Percentiles rank a stretch among this genome's conserved stretches.
Evolutionary conservation across 208 protist genomes (phyloP).

Genomic region (Leishmania gerbilli): DNA sequence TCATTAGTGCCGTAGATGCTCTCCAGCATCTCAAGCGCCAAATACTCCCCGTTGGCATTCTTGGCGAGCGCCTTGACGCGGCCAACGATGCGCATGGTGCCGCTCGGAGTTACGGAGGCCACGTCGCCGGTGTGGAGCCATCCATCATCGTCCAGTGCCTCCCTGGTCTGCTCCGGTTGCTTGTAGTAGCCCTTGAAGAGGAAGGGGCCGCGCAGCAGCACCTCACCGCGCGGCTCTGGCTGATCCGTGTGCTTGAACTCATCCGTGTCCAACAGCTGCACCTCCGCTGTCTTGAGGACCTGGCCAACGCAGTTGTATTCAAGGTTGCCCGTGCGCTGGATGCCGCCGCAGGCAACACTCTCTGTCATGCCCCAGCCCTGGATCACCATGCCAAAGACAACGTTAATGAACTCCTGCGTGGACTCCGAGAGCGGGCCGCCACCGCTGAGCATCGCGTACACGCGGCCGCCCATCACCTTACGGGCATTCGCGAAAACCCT

Average conservation of each 20-base stretch:
- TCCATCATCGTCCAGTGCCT: constrained; percentile 74
- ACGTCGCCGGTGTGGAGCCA: constrained; percentile 93
- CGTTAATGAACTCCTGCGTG: constrained; percentile 87
- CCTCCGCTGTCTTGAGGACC: constrained; percentile 68
- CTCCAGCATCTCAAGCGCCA: constrained; percentile 87
- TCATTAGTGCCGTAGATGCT: constrained; percentile 67
- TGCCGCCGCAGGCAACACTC: constrained; percentile 61
- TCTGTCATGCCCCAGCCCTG: constrained; percentile 92
- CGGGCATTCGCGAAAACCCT: constrained; percentile 66
- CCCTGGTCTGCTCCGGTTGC: constrained; percentile 79
- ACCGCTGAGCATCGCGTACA: constrained; percentile 76
- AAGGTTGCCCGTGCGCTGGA: constrained; percentile 69
- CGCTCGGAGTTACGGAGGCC: constrained; percentile 54
- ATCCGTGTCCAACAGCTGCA: constrained; percentile 92
- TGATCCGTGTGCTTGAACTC: constrained; percentile 77
- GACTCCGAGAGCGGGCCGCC: constrained; percentile 72
- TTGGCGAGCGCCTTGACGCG: constrained; percentile 93
- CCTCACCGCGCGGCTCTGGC: constrained; percentile 75
- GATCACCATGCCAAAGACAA: constrained; percentile 77
- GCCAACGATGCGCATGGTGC: constrained; percentile 77
- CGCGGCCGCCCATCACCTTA: constrained; percentile 68
- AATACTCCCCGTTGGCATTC: constrained; percentile 91
- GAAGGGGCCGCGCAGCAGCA: constrained; percentile 73
- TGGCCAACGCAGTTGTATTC: constrained; percentile 73
- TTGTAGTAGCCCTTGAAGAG: constrained; percentile 91